Base-by-base conservation (phyloP, 176 grass and related monocot species). In the Aegilops speltoides region DNA sequence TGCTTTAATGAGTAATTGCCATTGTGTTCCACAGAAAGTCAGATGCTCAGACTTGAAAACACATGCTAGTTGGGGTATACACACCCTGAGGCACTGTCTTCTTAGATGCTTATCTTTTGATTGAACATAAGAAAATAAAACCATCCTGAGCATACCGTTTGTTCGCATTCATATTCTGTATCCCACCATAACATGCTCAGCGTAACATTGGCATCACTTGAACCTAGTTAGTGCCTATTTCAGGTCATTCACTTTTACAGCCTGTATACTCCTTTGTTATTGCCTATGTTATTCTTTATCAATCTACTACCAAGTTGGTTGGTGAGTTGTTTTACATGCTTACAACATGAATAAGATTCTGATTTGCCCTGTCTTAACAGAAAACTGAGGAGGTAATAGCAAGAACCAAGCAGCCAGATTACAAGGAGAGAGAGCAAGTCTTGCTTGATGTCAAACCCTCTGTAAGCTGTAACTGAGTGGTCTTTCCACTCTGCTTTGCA, bases 311-410 rank as follows among this genome's bases (percentile, higher is more conserved):
- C 11, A 0, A 8, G 1, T 8, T 74, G 5, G 6, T 36, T 76
- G 33, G 17, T 3, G 20, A 68, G 15, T 73, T 67, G 8, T 45
- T 63, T 45, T 41, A 60, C 4, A 26, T 76, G 68, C 34, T 4
- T 25, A 28, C 5, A 25, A 4, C 2, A 41, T 7, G 22, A 56
- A 23, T 26, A 50, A 24, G 73, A 40, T n/a, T 62, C 24, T 1
- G 68, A 20, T 37, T 31, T 26, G 0, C 2, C 6, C 0, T 62
- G 13, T 81, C 36, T 31, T 64, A 3, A 15, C 89, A 91, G 89
- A 91, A 63, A 88, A 88, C 3, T 77, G 70, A 88, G 77, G 61
- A 87, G 82, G 63, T 13, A 24, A 77, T 22, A 64, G 23, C 25
- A 32, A 59, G 37, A 68, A 17, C 52, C 8, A 11, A 76, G 43